These are phyloP conservation scores for Globisporangium spinosum DNA, from an alignment of 352 stramenopile species.

Conservation along the genomic window DNA sequence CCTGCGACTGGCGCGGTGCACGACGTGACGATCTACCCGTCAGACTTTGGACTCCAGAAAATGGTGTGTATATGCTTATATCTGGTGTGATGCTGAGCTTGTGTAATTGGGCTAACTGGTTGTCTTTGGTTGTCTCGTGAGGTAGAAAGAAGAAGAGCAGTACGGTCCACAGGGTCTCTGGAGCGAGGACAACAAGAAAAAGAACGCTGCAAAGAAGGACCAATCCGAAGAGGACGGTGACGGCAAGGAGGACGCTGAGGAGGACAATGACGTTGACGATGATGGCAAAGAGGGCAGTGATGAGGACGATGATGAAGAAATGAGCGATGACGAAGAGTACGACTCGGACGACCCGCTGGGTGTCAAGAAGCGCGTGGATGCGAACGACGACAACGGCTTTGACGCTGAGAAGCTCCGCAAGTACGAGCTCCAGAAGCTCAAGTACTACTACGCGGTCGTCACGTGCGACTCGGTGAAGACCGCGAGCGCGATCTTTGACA, in stretches of 20 bases:
- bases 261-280: slow-evolving; percentile 18
- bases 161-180: slow-evolving; percentile 64
- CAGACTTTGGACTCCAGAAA: slow-evolving; percentile 93
- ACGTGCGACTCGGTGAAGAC: slow-evolving; percentile 91
- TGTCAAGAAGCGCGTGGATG: slow-evolving; percentile 57
- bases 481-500: slow-evolving; percentile 91
- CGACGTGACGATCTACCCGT: slow-evolving; percentile 94
- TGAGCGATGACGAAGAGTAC: slow-evolving; percentile 41
- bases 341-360: slow-evolving; percentile 72
- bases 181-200: slow-evolving; percentile 42
- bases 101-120: background rate
- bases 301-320: slow-evolving; percentile 16
- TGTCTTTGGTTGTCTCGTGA: slow-evolving; percentile 3
- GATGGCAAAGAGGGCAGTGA: slow-evolving; percentile 17
- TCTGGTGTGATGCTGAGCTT: background rate
- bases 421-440: slow-evolving; percentile 97
- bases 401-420: slow-evolving; percentile 93
- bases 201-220: slow-evolving; percentile 13
- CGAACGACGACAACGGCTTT: slow-evolving; percentile 74
- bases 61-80: slow-evolving; percentile 57
- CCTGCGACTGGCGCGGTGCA: slow-evolving; percentile 84
- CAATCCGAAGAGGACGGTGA: slow-evolving; percentile 20
- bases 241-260: slow-evolving; percentile 19
- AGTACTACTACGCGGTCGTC: slow-evolving; percentile 98
- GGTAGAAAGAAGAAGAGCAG: slow-evolving; percentile 77